phyloP scores from a whole-genome alignment of 192 early-diverging fungal genomes.

The Linnemannia exigua region DNA sequence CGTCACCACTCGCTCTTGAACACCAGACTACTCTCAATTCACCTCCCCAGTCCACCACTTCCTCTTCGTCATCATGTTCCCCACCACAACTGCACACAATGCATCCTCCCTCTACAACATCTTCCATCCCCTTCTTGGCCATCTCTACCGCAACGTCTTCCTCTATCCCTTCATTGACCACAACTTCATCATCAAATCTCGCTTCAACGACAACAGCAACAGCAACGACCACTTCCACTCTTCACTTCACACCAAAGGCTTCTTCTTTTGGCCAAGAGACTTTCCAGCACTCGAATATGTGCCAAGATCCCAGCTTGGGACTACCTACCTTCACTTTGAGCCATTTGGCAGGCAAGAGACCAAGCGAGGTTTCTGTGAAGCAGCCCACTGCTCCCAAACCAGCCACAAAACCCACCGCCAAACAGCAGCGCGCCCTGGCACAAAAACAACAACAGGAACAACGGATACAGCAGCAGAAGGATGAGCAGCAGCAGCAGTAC shows the following conservation, averaged over 20 bases:
- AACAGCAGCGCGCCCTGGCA: conserved; percentile 28
- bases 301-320: conserved; percentile 48
- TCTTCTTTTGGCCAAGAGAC: conserved; percentile 26
- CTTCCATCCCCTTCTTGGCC: conserved; percentile 15
- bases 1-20: background rate
- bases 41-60: conserved; percentile 3
- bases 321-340: conserved; percentile 29
- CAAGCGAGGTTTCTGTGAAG: background rate
- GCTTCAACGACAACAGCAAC: conserved; percentile 18
- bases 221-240: conserved; percentile 18
- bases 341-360: conserved; percentile 34
- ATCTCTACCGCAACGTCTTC: background rate
- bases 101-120: background rate
- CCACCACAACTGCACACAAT: conserved; percentile 31
- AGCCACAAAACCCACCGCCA: conserved; percentile 3
- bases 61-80: conserved; percentile 26
- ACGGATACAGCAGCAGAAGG: conserved; percentile 21
- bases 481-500: conserved; percentile 30
- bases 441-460: conserved; percentile 30
- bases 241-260: conserved; percentile 32
- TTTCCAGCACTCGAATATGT: conserved; percentile 41
- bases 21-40: conserved; percentile 15
- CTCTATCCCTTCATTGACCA: conserved; percentile 12
- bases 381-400: conserved; percentile 2
- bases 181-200: conserved; percentile 1